Evolutionary conservation across 192 early-diverging fungal genomes (phyloP).

Genomic region (Gigaspora rosea): DNA sequence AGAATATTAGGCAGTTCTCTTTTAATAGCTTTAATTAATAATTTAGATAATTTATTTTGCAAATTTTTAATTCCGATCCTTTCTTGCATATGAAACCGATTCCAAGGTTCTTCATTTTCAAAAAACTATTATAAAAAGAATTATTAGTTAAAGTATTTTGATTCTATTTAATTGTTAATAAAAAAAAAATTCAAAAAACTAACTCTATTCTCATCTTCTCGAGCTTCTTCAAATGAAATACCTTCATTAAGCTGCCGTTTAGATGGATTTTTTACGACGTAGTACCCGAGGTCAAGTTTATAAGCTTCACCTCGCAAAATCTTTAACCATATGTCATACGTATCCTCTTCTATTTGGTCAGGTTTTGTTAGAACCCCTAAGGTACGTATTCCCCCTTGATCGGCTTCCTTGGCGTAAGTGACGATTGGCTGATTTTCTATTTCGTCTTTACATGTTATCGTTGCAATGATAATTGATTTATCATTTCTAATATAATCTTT

Average conservation of each 20-base stretch:
- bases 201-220: background rate
- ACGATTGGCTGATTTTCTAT: constrained; percentile 63
- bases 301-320: constrained; percentile 53
- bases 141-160: too few relatives aligned
- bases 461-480: constrained; percentile 55
- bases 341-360: constrained; percentile 58
- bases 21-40: constrained; percentile 11
- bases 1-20: background rate
- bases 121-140: constrained; percentile 11
- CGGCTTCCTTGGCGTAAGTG: constrained; percentile 52
- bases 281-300: constrained; percentile 54
- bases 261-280: constrained; percentile 53
- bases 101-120: background rate
- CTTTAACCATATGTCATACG: constrained; percentile 52
- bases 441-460: constrained; percentile 61
- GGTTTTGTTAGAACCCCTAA: constrained; percentile 64
- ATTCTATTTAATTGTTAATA: background rate
- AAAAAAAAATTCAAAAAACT: background rate
- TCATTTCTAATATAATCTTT: constrained; percentile 48
- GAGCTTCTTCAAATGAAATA: constrained; percentile 23
- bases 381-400: constrained; percentile 51
- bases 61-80: background rate
- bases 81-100: background rate
- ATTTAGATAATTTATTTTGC: constrained; percentile 9
- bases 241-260: background rate